A percentile compares a stretch with the other conserved stretches of the same genome.
Conservation (phyloP, 2,329 filamentous ascomycete species). For the Epichloe scottii region DNA sequence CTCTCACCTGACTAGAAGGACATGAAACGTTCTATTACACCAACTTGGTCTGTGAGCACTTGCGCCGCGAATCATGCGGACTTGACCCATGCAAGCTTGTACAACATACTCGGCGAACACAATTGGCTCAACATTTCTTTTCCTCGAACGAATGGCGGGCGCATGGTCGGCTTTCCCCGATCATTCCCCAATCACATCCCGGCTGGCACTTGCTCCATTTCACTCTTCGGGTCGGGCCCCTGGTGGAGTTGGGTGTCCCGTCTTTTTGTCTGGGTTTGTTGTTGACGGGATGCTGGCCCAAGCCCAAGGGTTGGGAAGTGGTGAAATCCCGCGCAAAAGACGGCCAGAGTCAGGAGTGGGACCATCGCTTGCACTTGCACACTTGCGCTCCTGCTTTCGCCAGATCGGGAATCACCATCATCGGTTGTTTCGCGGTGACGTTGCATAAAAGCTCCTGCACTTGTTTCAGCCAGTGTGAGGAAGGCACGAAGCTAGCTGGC, state of each 20-base stretch:
- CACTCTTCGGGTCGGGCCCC: background rate
- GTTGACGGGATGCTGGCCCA: no score
- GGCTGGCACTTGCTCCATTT: background rate
- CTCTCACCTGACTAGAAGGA: background rate
- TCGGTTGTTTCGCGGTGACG: background rate
- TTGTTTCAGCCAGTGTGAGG: background rate
- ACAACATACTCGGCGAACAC: background rate
- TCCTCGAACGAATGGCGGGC: background rate
- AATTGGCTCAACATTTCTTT: background rate
- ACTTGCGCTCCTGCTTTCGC: no score
- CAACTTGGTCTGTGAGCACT: background rate
- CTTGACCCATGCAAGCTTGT: background rate
- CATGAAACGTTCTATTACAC: background rate
- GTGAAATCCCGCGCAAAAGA: no score
- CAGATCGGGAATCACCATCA: background rate
- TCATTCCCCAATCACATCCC: background rate
- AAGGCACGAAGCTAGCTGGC: background rate
- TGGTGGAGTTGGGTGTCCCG: conserved; percentile 1
- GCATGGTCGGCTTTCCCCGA: background rate
- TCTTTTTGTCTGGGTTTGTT: no score
- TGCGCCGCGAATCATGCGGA: background rate
- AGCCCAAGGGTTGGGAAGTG: no score
- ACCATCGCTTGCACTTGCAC: no score
- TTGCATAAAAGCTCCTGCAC: background rate
- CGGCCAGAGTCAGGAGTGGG: no score